Percentiles rank a stretch among this genome's conserved stretches.
Evolutionary conservation across 2,329 filamentous ascomycete species (phyloP).

Genomic region (Nigrograna mackinnonii): DNA sequence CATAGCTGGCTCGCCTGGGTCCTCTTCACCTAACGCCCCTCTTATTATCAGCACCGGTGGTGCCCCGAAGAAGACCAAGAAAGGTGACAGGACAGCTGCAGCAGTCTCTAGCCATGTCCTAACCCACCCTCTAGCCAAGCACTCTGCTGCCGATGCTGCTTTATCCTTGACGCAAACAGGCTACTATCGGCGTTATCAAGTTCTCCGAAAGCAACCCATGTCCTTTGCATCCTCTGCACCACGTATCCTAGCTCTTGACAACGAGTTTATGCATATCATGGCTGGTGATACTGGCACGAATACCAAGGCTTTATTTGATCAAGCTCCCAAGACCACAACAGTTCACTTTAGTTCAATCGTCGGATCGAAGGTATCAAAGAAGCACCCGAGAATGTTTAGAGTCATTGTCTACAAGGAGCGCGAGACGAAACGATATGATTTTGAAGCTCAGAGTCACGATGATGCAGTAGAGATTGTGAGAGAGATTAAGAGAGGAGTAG

Average conservation of each 20-base stretch:
- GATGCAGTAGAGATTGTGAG: constrained; percentile 79
- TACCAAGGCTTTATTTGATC: constrained; percentile 68
- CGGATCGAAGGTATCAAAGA: constrained; percentile 78
- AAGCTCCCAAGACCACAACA: constrained; percentile 71
- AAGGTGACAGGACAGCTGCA: constrained; percentile 54
- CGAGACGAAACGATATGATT: constrained; percentile 82
- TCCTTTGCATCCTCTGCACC: constrained; percentile 77
- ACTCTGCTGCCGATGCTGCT: constrained; percentile 51
- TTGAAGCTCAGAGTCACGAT: constrained; percentile 72
- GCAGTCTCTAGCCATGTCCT: constrained; percentile 53
- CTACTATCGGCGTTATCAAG: constrained; percentile 73
- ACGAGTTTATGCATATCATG: constrained; percentile 86
- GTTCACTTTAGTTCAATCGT: constrained; percentile 83
- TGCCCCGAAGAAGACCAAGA: constrained; percentile 54
- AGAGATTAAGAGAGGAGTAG: constrained; percentile 77
- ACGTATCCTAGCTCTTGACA: constrained; percentile 77
- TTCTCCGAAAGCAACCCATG: constrained; percentile 83
- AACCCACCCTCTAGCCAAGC: constrained; percentile 67
- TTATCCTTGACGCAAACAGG: constrained; percentile 41
- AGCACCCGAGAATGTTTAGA: constrained; percentile 80
- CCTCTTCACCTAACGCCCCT: constrained; percentile 69
- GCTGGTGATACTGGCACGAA: constrained; percentile 51
- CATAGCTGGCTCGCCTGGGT: constrained; percentile 70
- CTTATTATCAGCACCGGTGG: constrained; percentile 59
- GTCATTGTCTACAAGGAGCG: constrained; percentile 76